Percentiles rank a stretch among this genome's conserved stretches.
Conservation (phyloP, 805 yeast species). For the Kluyveromyces wickerhamii region DNA sequence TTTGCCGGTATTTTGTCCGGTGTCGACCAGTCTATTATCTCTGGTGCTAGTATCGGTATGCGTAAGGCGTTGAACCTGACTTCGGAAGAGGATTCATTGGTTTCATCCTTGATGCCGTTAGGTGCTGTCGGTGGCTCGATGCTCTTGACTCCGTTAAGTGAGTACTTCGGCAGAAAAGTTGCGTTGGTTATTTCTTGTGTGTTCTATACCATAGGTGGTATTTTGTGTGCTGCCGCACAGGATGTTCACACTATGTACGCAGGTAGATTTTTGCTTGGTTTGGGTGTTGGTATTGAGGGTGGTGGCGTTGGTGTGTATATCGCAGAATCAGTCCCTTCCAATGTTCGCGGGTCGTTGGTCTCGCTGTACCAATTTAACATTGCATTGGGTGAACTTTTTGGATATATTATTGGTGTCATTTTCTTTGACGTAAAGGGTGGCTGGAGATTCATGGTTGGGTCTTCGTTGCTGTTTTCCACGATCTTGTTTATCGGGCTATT, state of each 20-base stretch:
- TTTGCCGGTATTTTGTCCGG: conserved; percentile 61
- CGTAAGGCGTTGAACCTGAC: conserved; percentile 34
- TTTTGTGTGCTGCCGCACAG: conserved; percentile 45
- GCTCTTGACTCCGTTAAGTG: conserved; percentile 50
- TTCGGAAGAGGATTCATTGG: conserved; percentile 41
- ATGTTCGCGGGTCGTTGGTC: conserved; percentile 52
- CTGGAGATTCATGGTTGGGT: conserved; percentile 62
- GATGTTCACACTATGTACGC: conserved; percentile 45
- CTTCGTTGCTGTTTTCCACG: conserved; percentile 52
- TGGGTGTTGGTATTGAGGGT: conserved; percentile 61
- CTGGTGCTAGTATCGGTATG: conserved; percentile 54
- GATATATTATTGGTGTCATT: conserved; percentile 56
- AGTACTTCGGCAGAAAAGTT: conserved; percentile 46
- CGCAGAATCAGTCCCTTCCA: conserved; percentile 52
- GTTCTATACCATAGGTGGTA: conserved; percentile 55
- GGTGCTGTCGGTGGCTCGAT: conserved; percentile 62
- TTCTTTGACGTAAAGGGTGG: conserved; percentile 49
- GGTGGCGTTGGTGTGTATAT: conserved; percentile 57
- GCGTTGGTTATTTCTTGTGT: conserved; percentile 50
- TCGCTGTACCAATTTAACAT: conserved; percentile 57
- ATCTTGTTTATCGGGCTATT: conserved; percentile 42
- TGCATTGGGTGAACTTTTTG: conserved; percentile 60
- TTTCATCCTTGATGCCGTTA: conserved; percentile 56
- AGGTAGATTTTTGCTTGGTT: conserved; percentile 52
- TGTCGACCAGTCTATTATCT: conserved; percentile 57